Base-by-base conservation (phyloP, 2,329 filamentous ascomycete species). In the Pseudogymnoascus sp. region DNA sequence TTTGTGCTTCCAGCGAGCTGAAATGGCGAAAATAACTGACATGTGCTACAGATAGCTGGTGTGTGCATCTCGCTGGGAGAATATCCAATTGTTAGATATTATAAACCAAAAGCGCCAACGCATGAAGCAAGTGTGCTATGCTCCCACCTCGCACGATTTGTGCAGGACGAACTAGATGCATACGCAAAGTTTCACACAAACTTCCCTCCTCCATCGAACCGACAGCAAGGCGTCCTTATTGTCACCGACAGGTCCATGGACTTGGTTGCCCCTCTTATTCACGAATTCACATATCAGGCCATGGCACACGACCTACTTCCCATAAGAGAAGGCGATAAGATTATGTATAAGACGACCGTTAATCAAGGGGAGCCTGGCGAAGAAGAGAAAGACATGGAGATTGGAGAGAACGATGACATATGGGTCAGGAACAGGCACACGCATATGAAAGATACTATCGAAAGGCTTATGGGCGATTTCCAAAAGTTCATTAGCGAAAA, bases 401-500 rank as follows among this genome's bases (percentile, higher is more conserved):
- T 99, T 59, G 82, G 83, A 34, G 95, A 99, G 68, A 89, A 91
- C 70, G 95, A 99, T 77, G 89, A 88, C 73, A 90, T 99, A 56
- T 99, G 95, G 95, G 88, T 96, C 23, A 90, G 95, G 65, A 96
- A 96, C 72, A 84, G 95, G 62, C 95, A 99, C 76, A 84, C 87
- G 61, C 95, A 99, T 76, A 99, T 99, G 95, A 96, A 96, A 74
- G 93, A 97, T 74, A 95, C 95, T 2, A 93, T 97, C 70, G 90
- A 93, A 72, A 96, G 93, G 75, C 81, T 99, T 65, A 95, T 93
- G 81, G 84, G 86, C 63, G 93, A 97, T 73, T 97, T 99, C 72
- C 88, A 92, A 70, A 93, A 88, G 72, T 99, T 99, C 77, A 84
- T 96, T 70, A 86, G 88, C 46, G 88, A 95, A 65, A 96, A 99